Evolutionary conservation across 306 rosid species (phyloP).

Genomic region (Benincasa hispida): DNA sequence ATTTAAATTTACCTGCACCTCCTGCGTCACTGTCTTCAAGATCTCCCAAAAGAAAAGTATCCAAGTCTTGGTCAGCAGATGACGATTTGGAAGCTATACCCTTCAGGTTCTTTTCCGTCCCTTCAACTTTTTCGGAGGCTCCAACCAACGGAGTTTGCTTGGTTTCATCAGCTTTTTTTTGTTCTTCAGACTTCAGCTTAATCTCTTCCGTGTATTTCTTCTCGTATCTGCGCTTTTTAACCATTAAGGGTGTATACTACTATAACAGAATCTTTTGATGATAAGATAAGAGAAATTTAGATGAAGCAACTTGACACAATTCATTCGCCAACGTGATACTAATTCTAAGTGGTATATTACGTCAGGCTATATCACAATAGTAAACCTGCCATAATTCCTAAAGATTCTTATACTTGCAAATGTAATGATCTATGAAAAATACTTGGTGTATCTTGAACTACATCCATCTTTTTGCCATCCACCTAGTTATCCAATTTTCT

Average conservation of each 20-base stretch:
- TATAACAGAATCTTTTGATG: background rate
- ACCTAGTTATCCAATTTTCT: too few relatives aligned
- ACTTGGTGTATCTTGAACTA: too few relatives aligned
- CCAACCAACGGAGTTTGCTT: constrained; percentile 35
- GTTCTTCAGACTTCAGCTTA: constrained; percentile 54
- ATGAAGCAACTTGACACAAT: background rate
- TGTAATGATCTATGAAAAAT: background rate
- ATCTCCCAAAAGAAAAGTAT: constrained; percentile 88
- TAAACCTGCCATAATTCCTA: background rate
- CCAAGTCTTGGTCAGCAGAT: constrained; percentile 75
- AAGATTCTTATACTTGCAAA: background rate
- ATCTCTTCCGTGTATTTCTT: constrained; percentile 73
- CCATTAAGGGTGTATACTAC: constrained; percentile 3
- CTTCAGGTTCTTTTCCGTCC: constrained; percentile 31
- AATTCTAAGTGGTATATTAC: background rate
- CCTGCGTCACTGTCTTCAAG: constrained; percentile 94
- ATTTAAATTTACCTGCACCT: constrained; percentile 44
- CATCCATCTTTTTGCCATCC: too few relatives aligned
- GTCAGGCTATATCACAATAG: background rate
- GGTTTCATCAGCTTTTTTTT: constrained; percentile 25
- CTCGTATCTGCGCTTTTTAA: constrained; percentile 48
- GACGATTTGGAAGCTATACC: constrained; percentile 50
- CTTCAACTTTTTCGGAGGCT: constrained; percentile 45
- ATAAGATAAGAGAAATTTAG: background rate
- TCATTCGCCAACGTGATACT: background rate